Evolutionary conservation across 257 asterid genomes (phyloP), one percentile per base, ranked within the genome.

Genomic region (Nicotiana sylvestris): DNA sequence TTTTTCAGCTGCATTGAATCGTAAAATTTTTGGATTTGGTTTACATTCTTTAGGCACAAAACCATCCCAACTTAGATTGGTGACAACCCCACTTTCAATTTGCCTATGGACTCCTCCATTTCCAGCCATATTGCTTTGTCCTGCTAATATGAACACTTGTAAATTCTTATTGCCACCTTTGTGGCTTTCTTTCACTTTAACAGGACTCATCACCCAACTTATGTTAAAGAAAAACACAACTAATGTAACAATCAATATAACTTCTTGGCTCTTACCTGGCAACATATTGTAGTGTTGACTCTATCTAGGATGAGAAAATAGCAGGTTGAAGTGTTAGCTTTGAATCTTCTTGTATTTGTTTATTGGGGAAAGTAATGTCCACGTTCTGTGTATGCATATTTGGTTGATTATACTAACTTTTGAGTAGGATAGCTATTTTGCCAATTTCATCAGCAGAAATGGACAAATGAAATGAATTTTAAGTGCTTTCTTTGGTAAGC

Each of bases 121-220:
- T 3, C 88, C 93, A 0, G 82, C 86, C 91, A 88, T 87, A 79
- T 87, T 87, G 84, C 91, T 90, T 74, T 88, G 86, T 9, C 91
- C 91, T 1, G 89, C 86, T 29, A 88, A 37, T 32, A 90, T 21
- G 86, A 88, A 88, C 58, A 72, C 58, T 21, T 43, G 60, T 21
- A 39, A n/a, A 46, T 21, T 18, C 7, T 39, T 35, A 5, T 72
- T 72, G 58, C 10, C 17, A 29, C 5, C 5, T 29, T 1, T 29
- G 43, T 13, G n/a, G 32, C 43, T 29, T 65, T 12, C 11, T 6
- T 57, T 57, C n/a, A 72, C 30, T 46, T 9, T 53, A 9, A 1
- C n/a, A 46, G 62, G 60, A 46, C 61, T 74, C 60, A 29, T 74
- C 18, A 74, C 55, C 53, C 76, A 29, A 39, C 49, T 30, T 13